Conservation (phyloP, 345 rosid genomes). For the Carallia brachiata region DNA sequence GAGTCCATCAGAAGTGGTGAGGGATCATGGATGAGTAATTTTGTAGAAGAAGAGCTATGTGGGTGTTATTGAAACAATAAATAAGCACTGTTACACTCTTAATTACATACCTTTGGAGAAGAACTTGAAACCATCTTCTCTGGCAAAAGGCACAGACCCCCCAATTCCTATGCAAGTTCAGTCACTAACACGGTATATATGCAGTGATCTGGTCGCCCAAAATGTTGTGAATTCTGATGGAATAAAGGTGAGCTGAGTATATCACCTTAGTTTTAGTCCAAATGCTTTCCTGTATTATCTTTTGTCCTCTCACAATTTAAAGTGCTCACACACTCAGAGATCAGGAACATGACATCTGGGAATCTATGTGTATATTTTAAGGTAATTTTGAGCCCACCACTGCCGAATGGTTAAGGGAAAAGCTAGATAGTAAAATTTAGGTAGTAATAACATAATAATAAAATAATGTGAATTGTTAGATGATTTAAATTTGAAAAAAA, state of each 20-base stretch:
- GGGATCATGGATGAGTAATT: neutral
- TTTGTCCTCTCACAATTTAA: neutral
- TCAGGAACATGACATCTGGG: neutral
- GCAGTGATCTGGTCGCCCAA: slow-evolving; percentile 13
- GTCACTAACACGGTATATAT: slow-evolving; percentile 14
- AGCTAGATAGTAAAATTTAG: too few species aligned
- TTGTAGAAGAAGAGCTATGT: neutral
- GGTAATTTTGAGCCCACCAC: neutral
- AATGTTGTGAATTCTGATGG: neutral
- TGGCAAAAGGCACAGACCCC: slow-evolving; percentile 4
- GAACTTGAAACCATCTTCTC: slow-evolving; percentile 58
- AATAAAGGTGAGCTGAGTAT: slow-evolving; percentile 5
- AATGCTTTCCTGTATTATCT: neutral
- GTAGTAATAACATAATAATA: too few species aligned
- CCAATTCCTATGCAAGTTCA: slow-evolving; percentile 12
- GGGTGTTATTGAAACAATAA: neutral
- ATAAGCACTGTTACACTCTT: neutral
- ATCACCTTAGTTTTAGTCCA: neutral
- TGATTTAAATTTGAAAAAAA: too few species aligned
- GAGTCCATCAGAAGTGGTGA: neutral
- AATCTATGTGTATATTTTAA: neutral
- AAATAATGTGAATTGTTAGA: too few species aligned
- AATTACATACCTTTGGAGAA: slow-evolving; percentile 47
- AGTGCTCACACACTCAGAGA: neutral
- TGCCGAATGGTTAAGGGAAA: neutral